These are phyloP conservation scores for Coemansia sp. DNA, from an alignment of 192 early-diverging fungal genomes.

Conservation along the genomic window DNA sequence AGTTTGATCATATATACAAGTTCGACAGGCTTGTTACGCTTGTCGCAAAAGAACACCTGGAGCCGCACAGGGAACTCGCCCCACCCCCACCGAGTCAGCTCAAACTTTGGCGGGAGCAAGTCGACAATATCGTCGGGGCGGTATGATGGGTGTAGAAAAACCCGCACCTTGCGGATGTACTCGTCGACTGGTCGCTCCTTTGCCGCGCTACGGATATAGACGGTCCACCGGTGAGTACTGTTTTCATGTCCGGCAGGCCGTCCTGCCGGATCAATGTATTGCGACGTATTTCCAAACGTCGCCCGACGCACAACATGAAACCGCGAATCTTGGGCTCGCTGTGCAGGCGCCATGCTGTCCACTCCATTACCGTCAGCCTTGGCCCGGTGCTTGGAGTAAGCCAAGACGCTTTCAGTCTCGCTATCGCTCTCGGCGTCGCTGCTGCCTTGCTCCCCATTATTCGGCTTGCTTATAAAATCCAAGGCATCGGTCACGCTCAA, in stretches of 20 bases:
- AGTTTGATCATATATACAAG: constrained; percentile 78
- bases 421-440: constrained; percentile 19
- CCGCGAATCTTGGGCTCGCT: constrained; percentile 55
- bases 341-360: constrained; percentile 12
- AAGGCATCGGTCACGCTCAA: constrained; percentile 49
- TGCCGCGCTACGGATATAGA: constrained; percentile 69
- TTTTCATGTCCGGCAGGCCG: constrained; percentile 56
- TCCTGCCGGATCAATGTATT: constrained; percentile 60
- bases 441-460: background rate
- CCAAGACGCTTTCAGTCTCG: constrained; percentile 4
- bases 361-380: constrained; percentile 21
- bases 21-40: constrained; percentile 79
- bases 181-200: constrained; percentile 51
- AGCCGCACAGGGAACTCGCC: constrained; percentile 89
- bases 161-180: constrained; percentile 78
- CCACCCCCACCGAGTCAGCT: constrained; percentile 88
- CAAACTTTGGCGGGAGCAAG: constrained; percentile 70
- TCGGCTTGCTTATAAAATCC: constrained; percentile 36
- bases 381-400: constrained; percentile 33
- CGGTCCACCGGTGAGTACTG: constrained; percentile 87
- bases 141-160: constrained; percentile 87
- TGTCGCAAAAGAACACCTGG: constrained; percentile 78
- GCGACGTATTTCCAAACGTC: constrained; percentile 72
- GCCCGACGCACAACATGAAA: constrained; percentile 71
- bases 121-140: constrained; percentile 86